These are phyloP conservation scores for Xylaria digitata DNA, from an alignment of 2,329 filamentous ascomycete species.

Conservation along the genomic window DNA sequence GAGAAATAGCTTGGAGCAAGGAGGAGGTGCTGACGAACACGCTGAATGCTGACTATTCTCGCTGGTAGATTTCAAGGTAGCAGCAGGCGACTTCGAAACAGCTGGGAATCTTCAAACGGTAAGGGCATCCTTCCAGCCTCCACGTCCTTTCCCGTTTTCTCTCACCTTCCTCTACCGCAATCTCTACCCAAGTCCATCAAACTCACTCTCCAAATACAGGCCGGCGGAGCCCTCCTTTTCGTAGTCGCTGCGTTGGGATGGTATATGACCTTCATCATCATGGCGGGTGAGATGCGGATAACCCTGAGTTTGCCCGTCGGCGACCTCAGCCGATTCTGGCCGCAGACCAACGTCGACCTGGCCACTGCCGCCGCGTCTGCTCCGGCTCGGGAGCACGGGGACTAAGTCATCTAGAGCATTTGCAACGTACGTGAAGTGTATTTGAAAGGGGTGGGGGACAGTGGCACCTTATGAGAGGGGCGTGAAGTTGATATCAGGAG, in stretches of 20 bases:
- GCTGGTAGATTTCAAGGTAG: constrained; percentile 35
- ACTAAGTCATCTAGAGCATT: neutral
- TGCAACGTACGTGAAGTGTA: too few species aligned
- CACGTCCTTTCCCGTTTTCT: neutral
- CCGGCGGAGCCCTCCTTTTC: constrained; percentile 57
- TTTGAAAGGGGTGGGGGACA: too few species aligned
- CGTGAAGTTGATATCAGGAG: too few species aligned
- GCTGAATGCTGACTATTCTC: constrained; percentile 3
- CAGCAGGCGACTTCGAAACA: constrained; percentile 32
- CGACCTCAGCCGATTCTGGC: constrained; percentile 63
- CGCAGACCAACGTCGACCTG: constrained; percentile 51
- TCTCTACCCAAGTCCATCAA: neutral
- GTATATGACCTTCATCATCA: constrained; percentile 66
- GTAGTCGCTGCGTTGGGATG: constrained; percentile 60
- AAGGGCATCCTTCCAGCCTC: constrained; percentile 22
- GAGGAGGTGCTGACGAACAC: too few species aligned
- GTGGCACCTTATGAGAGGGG: too few species aligned
- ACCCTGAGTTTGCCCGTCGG: constrained; percentile 61
- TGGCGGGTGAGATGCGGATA: constrained; percentile 64
- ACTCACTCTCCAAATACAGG: constrained; percentile 40
- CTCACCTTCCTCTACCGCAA: neutral
- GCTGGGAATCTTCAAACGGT: constrained; percentile 57
- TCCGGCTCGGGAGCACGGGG: constrained; percentile 26
- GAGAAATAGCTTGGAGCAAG: too few species aligned
- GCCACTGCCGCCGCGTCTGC: constrained; percentile 23